Base-by-base conservation (phyloP, 352 stramenopile species). In the Bremia lactucae region DNA sequence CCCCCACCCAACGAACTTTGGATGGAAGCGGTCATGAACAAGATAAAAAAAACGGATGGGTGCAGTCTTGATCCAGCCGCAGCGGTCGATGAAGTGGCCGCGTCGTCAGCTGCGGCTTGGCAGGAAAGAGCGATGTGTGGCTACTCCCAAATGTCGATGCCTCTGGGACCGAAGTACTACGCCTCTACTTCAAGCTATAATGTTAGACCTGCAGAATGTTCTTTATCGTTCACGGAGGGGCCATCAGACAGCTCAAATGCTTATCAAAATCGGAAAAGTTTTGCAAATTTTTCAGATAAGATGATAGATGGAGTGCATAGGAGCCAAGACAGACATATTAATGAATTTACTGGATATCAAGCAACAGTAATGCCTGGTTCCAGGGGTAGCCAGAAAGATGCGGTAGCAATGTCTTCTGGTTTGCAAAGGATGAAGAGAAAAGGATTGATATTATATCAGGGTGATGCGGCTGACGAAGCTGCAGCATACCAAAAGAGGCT, bases 1-100 rank as follows among this genome's bases (percentile, higher is more conserved):
- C 50, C 50, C 36, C 55, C 72, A 31, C 59, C 71, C 4, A 85
- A 82, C 40, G 65, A 80, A 39, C 63, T 68, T 42, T 85, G 74
- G 74, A 62, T 87, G 34, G 59, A 80, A 54, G 74, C 72, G 8
- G 83, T 87, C 29, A 75, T 83, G 60, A 87, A 54, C 65, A 79
- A 80, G 47, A 54, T 62, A 14, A 67, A 69, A 15, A 45, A 57
- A 2, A 50, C 22, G 65, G 54, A 55, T 52, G 52, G 36, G 15
- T 61, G 45, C 24, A 48, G 39, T 18, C 38, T 36, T 8, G 18
- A 31, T 15, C 36, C 52, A 9, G n/a, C 26, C 5, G 31, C 28
- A 3, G 3, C 40, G 20, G 7, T 19, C 14, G 18, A 19, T 10
- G 44, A 11, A 2, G 42, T 45, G 22, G 20, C 21, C 23, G 34